Percentiles rank a stretch among this genome's conserved stretches.
These are phyloP conservation scores for Arachis monticola DNA, from an alignment of 331 rosid genomes.

Conservation along the genomic window DNA sequence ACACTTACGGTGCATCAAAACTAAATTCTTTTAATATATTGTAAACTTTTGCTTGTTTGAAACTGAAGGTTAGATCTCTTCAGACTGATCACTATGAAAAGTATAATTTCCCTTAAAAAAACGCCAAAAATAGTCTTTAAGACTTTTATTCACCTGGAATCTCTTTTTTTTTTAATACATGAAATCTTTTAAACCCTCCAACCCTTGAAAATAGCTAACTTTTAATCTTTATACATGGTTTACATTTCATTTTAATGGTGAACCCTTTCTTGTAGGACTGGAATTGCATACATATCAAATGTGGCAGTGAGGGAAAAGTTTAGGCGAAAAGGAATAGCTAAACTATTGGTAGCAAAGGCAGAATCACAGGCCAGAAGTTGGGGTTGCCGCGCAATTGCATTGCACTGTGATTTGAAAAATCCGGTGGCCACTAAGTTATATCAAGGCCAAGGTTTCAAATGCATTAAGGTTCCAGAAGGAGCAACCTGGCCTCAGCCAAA, in stretches of 20 bases:
- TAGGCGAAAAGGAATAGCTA: slow-evolving; percentile 85
- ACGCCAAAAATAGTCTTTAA: slow-evolving; percentile 4
- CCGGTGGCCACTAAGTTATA: slow-evolving; percentile 82
- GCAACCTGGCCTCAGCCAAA: slow-evolving; percentile 96
- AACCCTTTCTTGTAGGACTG: slow-evolving; percentile 64
- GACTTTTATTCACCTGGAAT: no score
- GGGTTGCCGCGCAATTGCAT: slow-evolving; percentile 89
- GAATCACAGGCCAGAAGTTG: slow-evolving; percentile 89
- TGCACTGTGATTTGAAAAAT: slow-evolving; percentile 88
- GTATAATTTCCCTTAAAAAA: not conserved
- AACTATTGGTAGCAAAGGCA: slow-evolving; percentile 75
- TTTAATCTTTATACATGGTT: slow-evolving; percentile 6
- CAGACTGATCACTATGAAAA: slow-evolving; percentile 14
- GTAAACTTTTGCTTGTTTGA: slow-evolving; percentile 17
- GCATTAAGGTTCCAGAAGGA: slow-evolving; percentile 85
- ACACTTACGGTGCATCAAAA: no score
- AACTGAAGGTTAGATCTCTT: slow-evolving; percentile 2
- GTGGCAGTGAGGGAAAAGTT: slow-evolving; percentile 91
- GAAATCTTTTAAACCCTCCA: slow-evolving; percentile 12
- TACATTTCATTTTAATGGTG: slow-evolving; percentile 19
- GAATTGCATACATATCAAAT: slow-evolving; percentile 92
- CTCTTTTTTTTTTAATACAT: no score
- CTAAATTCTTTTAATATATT: not conserved
- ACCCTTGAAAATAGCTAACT: slow-evolving; percentile 21
- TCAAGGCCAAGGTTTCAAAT: slow-evolving; percentile 79